Evolutionary conservation across 805 yeast genomes (phyloP).

Genomic region (Barnettozyma sucrosica): DNA sequence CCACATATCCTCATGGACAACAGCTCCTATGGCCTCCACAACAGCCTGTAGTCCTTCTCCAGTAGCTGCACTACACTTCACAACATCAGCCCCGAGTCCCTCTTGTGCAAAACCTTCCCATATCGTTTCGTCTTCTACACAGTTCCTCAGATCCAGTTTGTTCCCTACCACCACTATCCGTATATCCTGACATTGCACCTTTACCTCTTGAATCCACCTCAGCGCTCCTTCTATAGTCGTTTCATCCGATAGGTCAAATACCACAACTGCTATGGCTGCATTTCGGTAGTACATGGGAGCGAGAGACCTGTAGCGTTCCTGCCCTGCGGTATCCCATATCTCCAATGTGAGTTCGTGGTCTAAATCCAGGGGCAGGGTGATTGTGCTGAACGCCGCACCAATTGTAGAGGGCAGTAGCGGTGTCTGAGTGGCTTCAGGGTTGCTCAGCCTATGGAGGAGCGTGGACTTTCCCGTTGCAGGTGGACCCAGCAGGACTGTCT

Average conservation of each 20-base stretch:
- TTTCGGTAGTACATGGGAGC: constrained; percentile 84
- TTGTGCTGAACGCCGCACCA: constrained; percentile 80
- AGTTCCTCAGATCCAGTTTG: constrained; percentile 54
- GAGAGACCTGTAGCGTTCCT: constrained; percentile 68
- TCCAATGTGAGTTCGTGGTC: constrained; percentile 60
- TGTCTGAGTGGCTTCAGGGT: constrained; percentile 57
- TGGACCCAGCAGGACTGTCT: constrained; percentile 46
- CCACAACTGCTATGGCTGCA: constrained; percentile 79
- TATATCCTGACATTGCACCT: constrained; percentile 68
- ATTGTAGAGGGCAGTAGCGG: constrained; percentile 56
- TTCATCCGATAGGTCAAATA: constrained; percentile 72
- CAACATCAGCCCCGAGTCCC: neutral
- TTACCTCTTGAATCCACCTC: constrained; percentile 88
- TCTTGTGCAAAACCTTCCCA: neutral
- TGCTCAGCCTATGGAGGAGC: constrained; percentile 62
- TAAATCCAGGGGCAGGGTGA: constrained; percentile 51
- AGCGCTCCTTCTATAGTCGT: constrained; percentile 74
- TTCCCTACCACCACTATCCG: constrained; percentile 85
- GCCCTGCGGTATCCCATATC: constrained; percentile 88
- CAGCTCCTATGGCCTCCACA: neutral
- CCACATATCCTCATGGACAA: neutral
- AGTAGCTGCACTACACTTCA: constrained; percentile 1
- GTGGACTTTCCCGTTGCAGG: constrained; percentile 69
- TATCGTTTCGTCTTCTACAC: neutral
- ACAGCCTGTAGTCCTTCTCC: constrained; percentile 1